Evolutionary conservation across 2,329 filamentous ascomycete species (phyloP).

Genomic region (Fusarium clavum): DNA sequence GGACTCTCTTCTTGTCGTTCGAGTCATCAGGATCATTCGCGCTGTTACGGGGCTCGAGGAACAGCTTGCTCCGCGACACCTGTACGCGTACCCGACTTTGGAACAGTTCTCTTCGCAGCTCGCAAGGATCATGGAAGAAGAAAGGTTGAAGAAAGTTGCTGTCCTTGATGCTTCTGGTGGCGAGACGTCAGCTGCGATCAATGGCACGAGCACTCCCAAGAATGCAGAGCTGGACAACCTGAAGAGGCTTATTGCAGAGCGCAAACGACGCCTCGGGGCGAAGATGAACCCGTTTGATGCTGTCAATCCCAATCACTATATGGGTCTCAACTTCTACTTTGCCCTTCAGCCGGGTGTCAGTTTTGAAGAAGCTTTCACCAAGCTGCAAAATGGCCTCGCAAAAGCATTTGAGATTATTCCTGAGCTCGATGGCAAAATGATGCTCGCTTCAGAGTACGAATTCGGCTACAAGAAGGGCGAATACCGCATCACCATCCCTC

Average conservation of each 20-base stretch:
- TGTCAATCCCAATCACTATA: slow-evolving; percentile 16
- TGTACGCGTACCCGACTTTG: slow-evolving; percentile 5
- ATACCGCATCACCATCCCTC: slow-evolving; percentile 1
- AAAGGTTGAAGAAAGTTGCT: background rate
- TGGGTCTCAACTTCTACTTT: slow-evolving; percentile 20
- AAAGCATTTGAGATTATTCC: slow-evolving; percentile 7
- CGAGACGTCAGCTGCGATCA: rapidly evolving
- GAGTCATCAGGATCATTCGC: slow-evolving; percentile 7
- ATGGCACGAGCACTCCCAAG: too few relatives aligned
- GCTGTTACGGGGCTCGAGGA: slow-evolving; percentile 6
- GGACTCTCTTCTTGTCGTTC: slow-evolving; percentile 6
- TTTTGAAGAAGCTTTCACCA: background rate
- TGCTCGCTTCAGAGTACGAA: slow-evolving; percentile 8
- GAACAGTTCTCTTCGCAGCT: background rate
- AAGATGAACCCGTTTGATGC: slow-evolving; percentile 17
- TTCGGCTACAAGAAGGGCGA: slow-evolving; percentile 13
- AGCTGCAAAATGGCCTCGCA: background rate
- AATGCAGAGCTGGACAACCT: background rate
- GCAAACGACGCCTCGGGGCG: background rate
- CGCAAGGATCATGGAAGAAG: background rate
- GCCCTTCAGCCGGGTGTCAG: background rate
- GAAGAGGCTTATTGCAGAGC: background rate
- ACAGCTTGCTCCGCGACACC: slow-evolving; percentile 1
- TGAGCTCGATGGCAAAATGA: slow-evolving; percentile 13
- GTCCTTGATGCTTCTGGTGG: rapidly evolving